Evolutionary conservation across 2,329 filamentous ascomycete genomes (phyloP).

Genomic region (Endothia cerciana): DNA sequence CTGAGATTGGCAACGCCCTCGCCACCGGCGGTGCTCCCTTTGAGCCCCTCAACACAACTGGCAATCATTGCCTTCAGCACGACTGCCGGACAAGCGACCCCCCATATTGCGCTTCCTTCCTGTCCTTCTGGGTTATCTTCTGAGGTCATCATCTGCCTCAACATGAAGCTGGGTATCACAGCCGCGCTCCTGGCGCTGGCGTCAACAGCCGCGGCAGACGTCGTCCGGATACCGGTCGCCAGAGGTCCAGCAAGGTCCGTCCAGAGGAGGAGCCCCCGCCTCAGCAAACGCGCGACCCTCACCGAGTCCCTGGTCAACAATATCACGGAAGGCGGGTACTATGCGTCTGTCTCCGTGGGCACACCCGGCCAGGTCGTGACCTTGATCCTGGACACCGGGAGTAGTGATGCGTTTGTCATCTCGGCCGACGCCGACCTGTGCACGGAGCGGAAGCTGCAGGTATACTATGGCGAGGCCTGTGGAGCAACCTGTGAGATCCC

Average conservation of each 20-base stretch:
- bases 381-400: slow-evolving; percentile 65
- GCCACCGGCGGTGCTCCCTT: background rate
- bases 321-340: slow-evolving; percentile 59
- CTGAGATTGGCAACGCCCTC: slow-evolving; percentile 2
- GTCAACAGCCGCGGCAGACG: slow-evolving; percentile 26
- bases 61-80: background rate
- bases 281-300: slow-evolving; percentile 30
- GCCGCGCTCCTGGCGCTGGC: slow-evolving; percentile 19
- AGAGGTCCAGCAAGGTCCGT: slow-evolving; percentile 19
- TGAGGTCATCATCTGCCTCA: background rate
- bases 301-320: slow-evolving; percentile 55
- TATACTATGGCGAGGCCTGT: slow-evolving; percentile 40
- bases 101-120: background rate
- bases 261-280: slow-evolving; percentile 33
- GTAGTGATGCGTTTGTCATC: slow-evolving; percentile 65
- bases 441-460: slow-evolving; percentile 41
- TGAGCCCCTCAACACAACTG: background rate
- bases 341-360: slow-evolving; percentile 60
- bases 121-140: background rate
- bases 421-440: slow-evolving; percentile 45
- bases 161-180: slow-evolving; percentile 18
- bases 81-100: background rate
- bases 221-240: slow-evolving; percentile 32
- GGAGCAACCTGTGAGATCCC: slow-evolving; percentile 46
- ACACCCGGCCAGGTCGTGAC: slow-evolving; percentile 59